A percentile compares a stretch with the other conserved stretches of the same genome.
Evolutionary conservation across 345 rosid species (phyloP).

Genomic region (Dipteronia sinensis): DNA sequence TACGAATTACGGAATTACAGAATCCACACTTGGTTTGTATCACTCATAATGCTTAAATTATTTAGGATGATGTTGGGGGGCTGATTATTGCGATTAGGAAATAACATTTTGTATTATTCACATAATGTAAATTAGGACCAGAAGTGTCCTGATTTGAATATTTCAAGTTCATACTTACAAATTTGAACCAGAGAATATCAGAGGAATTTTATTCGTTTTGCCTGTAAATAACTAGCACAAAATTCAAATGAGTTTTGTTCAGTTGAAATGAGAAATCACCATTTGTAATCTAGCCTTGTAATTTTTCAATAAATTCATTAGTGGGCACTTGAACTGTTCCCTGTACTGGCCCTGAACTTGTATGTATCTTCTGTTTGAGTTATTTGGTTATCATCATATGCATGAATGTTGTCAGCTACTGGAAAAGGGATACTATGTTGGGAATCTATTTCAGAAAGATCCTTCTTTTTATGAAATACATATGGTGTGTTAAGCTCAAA

Average conservation of each 20-base stretch:
- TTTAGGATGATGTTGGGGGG: neutral
- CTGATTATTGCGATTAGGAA: neutral
- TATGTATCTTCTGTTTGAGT: neutral
- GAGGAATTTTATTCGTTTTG: neutral
- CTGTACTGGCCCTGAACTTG: neutral
- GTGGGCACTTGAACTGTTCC: neutral
- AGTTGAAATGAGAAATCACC: neutral
- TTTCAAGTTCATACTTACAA: neutral
- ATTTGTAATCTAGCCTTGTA: neutral
- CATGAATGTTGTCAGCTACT: neutral
- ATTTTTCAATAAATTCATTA: neutral
- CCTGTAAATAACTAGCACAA: neutral
- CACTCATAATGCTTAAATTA: neutral
- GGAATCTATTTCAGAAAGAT: neutral
- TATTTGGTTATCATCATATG: neutral
- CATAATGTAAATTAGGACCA: neutral
- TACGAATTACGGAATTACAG: neutral
- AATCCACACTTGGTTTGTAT: neutral
- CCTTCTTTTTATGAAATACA: neutral
- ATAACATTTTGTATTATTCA: neutral
- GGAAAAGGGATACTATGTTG: neutral
- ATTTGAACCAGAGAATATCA: neutral
- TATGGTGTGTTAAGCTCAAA: neutral
- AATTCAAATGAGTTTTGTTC: neutral
- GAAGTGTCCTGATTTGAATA: neutral